A percentile compares a stretch with the other conserved stretches of the same genome.
These are phyloP conservation scores for Trichosphaerium sp. DNA, from an alignment of 78 protist species.

Conservation along the genomic window DNA sequence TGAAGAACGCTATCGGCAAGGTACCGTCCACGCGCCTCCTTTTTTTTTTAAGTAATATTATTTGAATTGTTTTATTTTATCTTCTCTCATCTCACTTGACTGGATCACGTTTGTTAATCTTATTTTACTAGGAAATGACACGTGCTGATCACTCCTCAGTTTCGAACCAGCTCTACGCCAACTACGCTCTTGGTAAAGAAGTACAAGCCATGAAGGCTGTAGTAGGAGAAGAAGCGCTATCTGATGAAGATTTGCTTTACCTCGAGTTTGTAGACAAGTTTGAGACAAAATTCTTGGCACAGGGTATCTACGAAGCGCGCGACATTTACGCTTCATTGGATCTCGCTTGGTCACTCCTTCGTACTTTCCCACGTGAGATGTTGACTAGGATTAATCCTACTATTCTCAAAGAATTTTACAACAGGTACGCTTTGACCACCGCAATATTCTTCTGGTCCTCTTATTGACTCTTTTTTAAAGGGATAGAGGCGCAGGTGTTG, in stretches of 20 bases:
- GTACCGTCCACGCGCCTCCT: too few relatives aligned
- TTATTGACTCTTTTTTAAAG: too few relatives aligned
- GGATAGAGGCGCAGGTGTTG: too few relatives aligned
- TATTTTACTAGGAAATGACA: constrained; percentile 95
- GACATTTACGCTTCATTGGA: constrained; percentile 88
- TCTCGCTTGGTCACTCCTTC: constrained; percentile 95
- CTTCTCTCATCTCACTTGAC: too few relatives aligned
- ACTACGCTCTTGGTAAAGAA: constrained; percentile 98
- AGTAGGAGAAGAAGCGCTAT: constrained; percentile 99
- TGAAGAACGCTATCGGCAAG: constrained; percentile 97
- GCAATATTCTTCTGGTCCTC: too few relatives aligned
- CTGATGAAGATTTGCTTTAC: constrained; percentile 88
- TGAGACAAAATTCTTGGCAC: constrained; percentile 90
- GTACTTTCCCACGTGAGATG: constrained; percentile 90
- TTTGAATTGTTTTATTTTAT: too few relatives aligned
- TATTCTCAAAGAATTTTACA: constrained; percentile 55
- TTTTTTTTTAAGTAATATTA: too few relatives aligned
- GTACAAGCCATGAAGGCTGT: constrained; percentile 98
- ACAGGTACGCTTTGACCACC: too few relatives aligned
- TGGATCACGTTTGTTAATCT: too few relatives aligned
- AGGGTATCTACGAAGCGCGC: constrained; percentile 81
- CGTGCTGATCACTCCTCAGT: constrained; percentile 95
- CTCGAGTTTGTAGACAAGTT: constrained; percentile 94
- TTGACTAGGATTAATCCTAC: constrained; percentile 76
- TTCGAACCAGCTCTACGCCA: constrained; percentile 98